A percentile compares a stretch with the other conserved stretches of the same genome.
These are phyloP conservation scores for Colletotrichum sp. DNA, from an alignment of 2,329 filamentous ascomycete species.

Conservation along the genomic window DNA sequence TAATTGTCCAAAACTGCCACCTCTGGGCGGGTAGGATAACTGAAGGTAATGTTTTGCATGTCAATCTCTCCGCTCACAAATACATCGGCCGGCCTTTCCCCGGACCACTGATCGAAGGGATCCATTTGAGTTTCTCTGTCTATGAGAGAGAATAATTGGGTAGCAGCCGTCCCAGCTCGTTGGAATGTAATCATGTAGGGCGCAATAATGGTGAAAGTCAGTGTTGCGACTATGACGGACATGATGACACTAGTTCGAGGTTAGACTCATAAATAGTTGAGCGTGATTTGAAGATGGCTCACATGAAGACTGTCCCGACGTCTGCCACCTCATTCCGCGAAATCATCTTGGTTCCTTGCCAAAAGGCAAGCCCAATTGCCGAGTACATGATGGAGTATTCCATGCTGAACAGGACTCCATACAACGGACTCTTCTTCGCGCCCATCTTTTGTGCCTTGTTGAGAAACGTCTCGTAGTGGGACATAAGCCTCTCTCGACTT, in stretches of 20 bases:
- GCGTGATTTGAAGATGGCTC: neutral
- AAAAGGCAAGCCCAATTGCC: conserved; percentile 23
- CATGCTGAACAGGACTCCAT: conserved; percentile 34
- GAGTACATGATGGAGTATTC: conserved; percentile 42
- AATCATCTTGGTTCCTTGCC: conserved; percentile 40
- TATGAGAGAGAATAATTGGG: conserved; percentile 27
- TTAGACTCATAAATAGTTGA: neutral
- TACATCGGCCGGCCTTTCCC: neutral
- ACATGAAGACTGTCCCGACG: conserved; percentile 17
- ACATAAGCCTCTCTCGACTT: neutral
- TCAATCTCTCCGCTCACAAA: conserved; percentile 46
- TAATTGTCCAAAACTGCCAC: conserved; percentile 68
- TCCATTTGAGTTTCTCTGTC: conserved; percentile 27
- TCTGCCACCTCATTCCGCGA: conserved; percentile 20
- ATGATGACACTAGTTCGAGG: conserved; percentile 24
- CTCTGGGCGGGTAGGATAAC: conserved; percentile 71
- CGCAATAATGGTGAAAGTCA: conserved; percentile 18
- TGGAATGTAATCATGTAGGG: conserved; percentile 25
- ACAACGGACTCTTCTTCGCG: conserved; percentile 29
- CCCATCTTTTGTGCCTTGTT: neutral
- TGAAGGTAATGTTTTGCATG: conserved; percentile 65
- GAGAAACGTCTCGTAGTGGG: conserved; percentile 7
- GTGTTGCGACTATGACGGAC: conserved; percentile 27
- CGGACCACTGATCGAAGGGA: conserved; percentile 18
- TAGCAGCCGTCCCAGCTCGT: conserved; percentile 24